phyloP scores from a whole-genome alignment of 371 early-diverging fungal genomes.

The Racocetra persica region DNA sequence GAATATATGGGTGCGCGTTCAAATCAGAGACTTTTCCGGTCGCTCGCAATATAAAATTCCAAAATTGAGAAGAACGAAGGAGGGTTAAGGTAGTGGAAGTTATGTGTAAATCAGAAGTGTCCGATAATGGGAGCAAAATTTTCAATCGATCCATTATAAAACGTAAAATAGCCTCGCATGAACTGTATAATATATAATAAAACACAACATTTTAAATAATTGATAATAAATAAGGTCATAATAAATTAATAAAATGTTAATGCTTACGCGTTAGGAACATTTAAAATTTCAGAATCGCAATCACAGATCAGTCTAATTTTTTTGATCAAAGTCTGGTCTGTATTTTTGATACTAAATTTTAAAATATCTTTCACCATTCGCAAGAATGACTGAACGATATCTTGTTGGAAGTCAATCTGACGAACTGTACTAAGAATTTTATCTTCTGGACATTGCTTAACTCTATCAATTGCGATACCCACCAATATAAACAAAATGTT shows the following conservation, averaged over 20 bases:
- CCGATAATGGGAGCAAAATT: neutral
- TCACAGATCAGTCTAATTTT: neutral
- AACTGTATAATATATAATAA: slow-evolving; percentile 11
- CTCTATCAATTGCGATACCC: neutral
- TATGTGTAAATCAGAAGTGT: neutral
- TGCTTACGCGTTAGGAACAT: slow-evolving; percentile 32
- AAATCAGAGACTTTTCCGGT: neutral
- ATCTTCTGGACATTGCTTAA: neutral
- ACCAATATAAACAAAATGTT: slow-evolving; percentile 7
- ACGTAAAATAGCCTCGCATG: slow-evolving; percentile 30
- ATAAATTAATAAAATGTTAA: neutral
- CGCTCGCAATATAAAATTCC: slow-evolving; percentile 10
- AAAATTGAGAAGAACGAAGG: neutral
- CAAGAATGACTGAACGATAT: slow-evolving; percentile 1
- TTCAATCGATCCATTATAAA: slow-evolving; percentile 16
- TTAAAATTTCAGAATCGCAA: neutral
- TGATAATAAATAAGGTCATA: too few species aligned
- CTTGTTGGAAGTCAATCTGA: neutral
- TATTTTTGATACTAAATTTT: neutral
- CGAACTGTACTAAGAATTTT: neutral
- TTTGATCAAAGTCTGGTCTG: neutral
- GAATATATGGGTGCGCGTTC: neutral
- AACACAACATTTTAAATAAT: neutral
- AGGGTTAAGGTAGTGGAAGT: neutral
- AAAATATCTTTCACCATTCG: slow-evolving; percentile 23